phyloP scores from a whole-genome alignment of 441 rosid species.

The Lepidium campestre region DNA sequence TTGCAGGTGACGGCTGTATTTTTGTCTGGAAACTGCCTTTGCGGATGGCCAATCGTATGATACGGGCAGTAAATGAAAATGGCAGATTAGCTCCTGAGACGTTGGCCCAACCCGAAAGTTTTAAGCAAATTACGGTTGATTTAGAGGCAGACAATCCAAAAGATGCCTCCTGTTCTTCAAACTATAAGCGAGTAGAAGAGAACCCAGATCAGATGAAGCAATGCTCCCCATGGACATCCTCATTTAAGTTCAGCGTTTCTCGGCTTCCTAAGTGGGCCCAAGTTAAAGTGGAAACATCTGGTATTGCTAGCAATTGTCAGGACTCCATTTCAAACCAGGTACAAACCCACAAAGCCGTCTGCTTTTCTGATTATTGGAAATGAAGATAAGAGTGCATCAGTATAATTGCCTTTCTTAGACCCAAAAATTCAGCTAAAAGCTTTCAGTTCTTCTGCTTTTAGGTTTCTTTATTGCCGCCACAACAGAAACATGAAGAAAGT shows the following conservation, averaged over 20 bases:
- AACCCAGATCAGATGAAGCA: conserved; percentile 17
- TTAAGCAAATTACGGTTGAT: conserved; percentile 30
- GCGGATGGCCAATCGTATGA: conserved; percentile 52
- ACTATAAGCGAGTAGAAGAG: conserved; percentile 26
- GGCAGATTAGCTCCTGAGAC: conserved; percentile 40
- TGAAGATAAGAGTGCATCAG: neutral
- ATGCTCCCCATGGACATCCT: conserved; percentile 44
- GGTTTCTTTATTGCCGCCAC: conserved; percentile 3
- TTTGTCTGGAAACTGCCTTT: conserved; percentile 70
- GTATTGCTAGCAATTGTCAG: conserved; percentile 27
- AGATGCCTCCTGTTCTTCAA: conserved; percentile 22
- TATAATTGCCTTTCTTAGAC: neutral
- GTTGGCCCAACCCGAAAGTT: conserved; percentile 31
- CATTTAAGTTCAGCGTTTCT: conserved; percentile 72
- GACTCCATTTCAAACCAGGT: conserved; percentile 50
- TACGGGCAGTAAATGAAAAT: conserved; percentile 44
- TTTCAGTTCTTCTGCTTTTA: conserved; percentile 5
- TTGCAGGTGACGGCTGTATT: conserved; percentile 73
- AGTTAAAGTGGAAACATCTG: conserved; percentile 43
- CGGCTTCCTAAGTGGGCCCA: conserved; percentile 93
- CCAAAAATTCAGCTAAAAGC: conserved; percentile 1
- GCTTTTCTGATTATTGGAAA: conserved; percentile 5
- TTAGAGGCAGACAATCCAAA: conserved; percentile 39
- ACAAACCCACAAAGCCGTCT: conserved; percentile 17
- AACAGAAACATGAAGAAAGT: conserved; percentile 33